Conservation (phyloP, 768 basidiomycete species). For the Scleroderma bovista region DNA sequence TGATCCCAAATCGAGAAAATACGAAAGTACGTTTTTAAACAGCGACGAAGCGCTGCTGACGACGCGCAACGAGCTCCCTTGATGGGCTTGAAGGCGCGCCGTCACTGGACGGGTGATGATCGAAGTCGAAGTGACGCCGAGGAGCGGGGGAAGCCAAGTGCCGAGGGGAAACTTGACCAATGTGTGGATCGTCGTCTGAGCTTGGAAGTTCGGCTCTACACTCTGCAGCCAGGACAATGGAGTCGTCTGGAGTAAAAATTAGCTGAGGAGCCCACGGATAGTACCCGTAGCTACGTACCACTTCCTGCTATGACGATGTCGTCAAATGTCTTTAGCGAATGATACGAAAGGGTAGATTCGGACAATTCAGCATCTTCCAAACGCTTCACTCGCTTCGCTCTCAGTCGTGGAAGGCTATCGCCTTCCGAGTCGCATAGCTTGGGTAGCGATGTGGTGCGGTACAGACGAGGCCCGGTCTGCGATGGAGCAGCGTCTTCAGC, state of each 20-base stretch:
- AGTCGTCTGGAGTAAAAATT: slow-evolving; percentile 37
- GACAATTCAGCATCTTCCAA: slow-evolving; percentile 15
- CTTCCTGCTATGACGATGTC: slow-evolving; percentile 30
- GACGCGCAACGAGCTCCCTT: slow-evolving; percentile 38
- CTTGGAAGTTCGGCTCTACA: slow-evolving; percentile 18
- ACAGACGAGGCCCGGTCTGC: slow-evolving; percentile 11
- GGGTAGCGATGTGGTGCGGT: slow-evolving; percentile 23
- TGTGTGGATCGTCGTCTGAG: slow-evolving; percentile 60
- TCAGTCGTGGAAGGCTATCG: slow-evolving; percentile 8
- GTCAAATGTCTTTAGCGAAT: slow-evolving; percentile 17
- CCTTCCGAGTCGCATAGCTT: slow-evolving; percentile 9
- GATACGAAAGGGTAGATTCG: slow-evolving; percentile 7
- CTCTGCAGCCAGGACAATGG: slow-evolving; percentile 31
- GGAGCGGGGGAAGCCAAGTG: slow-evolving; percentile 59
- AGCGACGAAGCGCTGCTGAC: slow-evolving; percentile 28
- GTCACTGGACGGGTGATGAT: slow-evolving; percentile 42
- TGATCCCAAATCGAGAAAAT: too few species aligned
- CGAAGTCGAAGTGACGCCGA: slow-evolving; percentile 31
- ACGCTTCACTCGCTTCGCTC: slow-evolving; percentile 21
- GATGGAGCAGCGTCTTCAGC: slow-evolving; percentile 5
- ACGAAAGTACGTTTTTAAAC: not conserved
- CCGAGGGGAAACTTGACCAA: slow-evolving; percentile 67
- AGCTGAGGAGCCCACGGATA: slow-evolving; percentile 3
- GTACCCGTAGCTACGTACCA: slow-evolving; percentile 16
- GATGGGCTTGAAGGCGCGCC: slow-evolving; percentile 43